Conservation (phyloP, 148 eudicot species). For the Persicaria maculosa region DNA sequence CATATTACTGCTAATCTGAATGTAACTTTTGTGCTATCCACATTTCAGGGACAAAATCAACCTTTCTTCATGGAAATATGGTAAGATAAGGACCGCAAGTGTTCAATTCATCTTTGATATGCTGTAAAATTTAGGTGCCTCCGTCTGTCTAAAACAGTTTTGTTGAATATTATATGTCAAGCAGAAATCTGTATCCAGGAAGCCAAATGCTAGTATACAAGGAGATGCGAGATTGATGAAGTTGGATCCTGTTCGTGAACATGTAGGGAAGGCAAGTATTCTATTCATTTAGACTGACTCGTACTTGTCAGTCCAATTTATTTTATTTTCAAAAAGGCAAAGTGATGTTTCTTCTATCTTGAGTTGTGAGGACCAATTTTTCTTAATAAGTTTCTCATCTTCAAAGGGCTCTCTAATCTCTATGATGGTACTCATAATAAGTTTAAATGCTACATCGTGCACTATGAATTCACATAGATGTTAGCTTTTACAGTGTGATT, state of each 20-base stretch:
- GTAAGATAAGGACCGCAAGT: constrained; percentile 25
- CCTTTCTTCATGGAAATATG: constrained; percentile 19
- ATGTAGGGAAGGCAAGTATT: constrained; percentile 40
- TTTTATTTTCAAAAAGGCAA: not conserved
- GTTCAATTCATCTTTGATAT: not conserved
- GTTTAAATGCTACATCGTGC: not conserved
- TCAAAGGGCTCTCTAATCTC: not conserved
- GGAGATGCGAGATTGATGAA: constrained; percentile 32
- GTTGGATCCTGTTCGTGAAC: constrained; percentile 31
- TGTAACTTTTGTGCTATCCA: not conserved
- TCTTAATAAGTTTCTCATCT: not conserved
- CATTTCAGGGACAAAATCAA: constrained; percentile 34
- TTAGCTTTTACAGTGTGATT: not conserved
- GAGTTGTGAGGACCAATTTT: not conserved
- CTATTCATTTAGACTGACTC: not conserved
- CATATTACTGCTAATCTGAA: not conserved
- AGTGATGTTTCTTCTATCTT: no score
- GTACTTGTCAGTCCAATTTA: not conserved
- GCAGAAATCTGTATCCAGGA: constrained; percentile 32
- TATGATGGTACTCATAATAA: not conserved
- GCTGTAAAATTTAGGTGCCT: not conserved
- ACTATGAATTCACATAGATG: not conserved
- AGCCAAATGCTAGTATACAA: constrained; percentile 27
- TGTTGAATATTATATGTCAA: constrained; percentile 14
- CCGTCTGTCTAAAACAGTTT: not conserved